phyloP scores from a whole-genome alignment of 768 basidiomycete genomes.

The Hericium rajendrae region DNA sequence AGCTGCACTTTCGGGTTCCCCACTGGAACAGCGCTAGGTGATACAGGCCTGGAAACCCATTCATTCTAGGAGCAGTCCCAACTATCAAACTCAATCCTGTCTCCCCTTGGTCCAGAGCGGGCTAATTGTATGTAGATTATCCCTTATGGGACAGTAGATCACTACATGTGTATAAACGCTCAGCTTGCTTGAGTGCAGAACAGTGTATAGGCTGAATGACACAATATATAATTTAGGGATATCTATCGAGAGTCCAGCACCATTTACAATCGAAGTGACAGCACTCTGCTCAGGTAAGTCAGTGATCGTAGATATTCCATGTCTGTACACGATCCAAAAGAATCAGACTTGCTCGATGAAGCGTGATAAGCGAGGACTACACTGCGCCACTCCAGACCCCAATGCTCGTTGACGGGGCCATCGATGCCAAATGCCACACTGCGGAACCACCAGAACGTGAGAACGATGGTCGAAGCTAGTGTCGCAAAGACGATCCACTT shows the following conservation, averaged over 20 bases:
- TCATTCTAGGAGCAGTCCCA: no score
- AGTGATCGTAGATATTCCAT: slow-evolving; percentile 24
- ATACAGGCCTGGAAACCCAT: no score
- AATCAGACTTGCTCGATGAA: neutral
- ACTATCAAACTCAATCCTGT: no score
- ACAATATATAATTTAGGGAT: slow-evolving; percentile 6
- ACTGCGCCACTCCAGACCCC: slow-evolving; percentile 73
- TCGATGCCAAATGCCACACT: slow-evolving; percentile 84
- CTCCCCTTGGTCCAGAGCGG: no score
- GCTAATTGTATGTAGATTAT: no score
- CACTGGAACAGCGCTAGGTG: no score
- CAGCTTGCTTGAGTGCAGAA: no score
- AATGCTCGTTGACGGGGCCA: slow-evolving; percentile 76
- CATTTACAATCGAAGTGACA: neutral
- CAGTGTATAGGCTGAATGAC: neutral
- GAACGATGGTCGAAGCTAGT: slow-evolving; percentile 47
- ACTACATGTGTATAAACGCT: no score
- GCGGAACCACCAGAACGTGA: slow-evolving; percentile 94
- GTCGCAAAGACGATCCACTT: slow-evolving; percentile 69
- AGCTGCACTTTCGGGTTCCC: no score
- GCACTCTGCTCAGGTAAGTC: neutral
- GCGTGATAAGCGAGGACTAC: slow-evolving; percentile 22
- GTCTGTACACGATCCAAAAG: slow-evolving; percentile 16
- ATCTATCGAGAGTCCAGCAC: slow-evolving; percentile 3
- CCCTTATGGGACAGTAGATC: no score